These are phyloP conservation scores for Podaxis sp. DNA, from an alignment of 768 basidiomycete genomes.

Conservation along the genomic window DNA sequence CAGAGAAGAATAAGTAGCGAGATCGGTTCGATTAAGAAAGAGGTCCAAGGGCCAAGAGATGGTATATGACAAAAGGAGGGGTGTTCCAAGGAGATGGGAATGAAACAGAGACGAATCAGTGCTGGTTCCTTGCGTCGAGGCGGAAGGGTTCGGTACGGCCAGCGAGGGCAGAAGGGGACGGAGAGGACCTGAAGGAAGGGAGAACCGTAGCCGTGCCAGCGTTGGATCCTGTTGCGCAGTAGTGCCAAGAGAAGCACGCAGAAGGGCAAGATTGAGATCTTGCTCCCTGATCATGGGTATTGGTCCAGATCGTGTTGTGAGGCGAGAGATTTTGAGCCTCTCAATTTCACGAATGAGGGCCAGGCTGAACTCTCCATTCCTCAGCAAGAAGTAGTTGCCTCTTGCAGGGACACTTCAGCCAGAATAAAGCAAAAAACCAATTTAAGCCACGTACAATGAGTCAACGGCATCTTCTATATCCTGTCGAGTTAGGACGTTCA, in stretches of 20 bases:
- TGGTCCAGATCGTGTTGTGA: constrained; percentile 63
- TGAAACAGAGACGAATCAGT: constrained; percentile 56
- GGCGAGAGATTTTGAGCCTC: constrained; percentile 73
- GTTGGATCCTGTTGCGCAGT: constrained; percentile 84
- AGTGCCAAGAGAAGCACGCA: constrained; percentile 87
- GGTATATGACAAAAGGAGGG: constrained; percentile 64
- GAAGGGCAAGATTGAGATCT: constrained; percentile 82
- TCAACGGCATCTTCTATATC: constrained; percentile 85
- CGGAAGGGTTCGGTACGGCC: constrained; percentile 35
- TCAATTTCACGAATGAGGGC: constrained; percentile 86
- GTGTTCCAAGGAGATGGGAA: constrained; percentile 77
- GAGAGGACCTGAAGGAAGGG: constrained; percentile 77
- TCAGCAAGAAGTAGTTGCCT: constrained; percentile 83
- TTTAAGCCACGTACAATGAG: constrained; percentile 59
- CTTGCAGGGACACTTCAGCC: constrained; percentile 37
- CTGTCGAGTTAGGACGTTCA: constrained; percentile 78
- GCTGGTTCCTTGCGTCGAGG: constrained; percentile 31
- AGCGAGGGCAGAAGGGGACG: constrained; percentile 82
- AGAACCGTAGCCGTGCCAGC: constrained; percentile 70
- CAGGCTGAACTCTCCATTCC: constrained; percentile 85
- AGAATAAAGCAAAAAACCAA: constrained; percentile 2
- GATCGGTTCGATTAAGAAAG: constrained; percentile 75
- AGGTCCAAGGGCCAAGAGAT: constrained; percentile 89
- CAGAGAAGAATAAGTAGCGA: constrained; percentile 70
- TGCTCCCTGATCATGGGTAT: constrained; percentile 85